These are phyloP conservation scores for Epicoccum nigrum DNA, from an alignment of 2,329 filamentous ascomycete genomes.

Conservation along the genomic window DNA sequence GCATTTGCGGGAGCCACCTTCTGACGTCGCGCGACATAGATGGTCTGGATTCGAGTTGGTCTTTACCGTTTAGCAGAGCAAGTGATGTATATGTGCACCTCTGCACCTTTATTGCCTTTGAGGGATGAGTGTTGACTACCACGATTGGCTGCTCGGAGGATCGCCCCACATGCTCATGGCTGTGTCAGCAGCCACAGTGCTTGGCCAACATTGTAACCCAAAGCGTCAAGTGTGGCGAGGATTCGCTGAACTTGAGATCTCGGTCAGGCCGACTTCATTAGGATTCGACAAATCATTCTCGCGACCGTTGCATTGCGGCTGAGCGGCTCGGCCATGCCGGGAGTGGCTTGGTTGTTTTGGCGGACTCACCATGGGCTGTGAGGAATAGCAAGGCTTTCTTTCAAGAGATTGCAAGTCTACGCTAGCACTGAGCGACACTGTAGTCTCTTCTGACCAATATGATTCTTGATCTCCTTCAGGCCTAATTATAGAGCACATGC, in stretches of 20 bases:
- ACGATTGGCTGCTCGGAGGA: constrained; percentile 4
- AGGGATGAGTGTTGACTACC: constrained; percentile 8
- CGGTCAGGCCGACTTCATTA: constrained; percentile 1
- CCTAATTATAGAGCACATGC: no score
- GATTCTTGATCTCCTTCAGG: no score
- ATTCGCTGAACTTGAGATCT: not conserved
- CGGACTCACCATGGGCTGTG: no score
- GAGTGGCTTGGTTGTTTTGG: no score
- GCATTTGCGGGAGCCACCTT: not conserved
- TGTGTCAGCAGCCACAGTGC: constrained; percentile 17
- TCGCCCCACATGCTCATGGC: not conserved
- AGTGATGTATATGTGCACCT: constrained; percentile 7
- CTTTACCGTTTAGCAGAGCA: not conserved
- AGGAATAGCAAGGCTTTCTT: no score
- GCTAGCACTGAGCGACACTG: no score
- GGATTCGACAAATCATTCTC: no score
- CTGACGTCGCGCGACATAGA: not conserved
- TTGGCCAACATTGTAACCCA: constrained; percentile 25
- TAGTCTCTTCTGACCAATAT: no score
- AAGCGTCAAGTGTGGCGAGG: constrained; percentile 4
- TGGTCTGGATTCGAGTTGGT: constrained; percentile 16
- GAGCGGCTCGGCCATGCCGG: no score
- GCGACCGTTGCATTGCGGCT: no score
- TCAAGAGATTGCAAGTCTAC: no score
- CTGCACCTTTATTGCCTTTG: constrained; percentile 36